phyloP scores from a whole-genome alignment of 768 basidiomycete species.

The Sporobolomyces phaffii region DNA sequence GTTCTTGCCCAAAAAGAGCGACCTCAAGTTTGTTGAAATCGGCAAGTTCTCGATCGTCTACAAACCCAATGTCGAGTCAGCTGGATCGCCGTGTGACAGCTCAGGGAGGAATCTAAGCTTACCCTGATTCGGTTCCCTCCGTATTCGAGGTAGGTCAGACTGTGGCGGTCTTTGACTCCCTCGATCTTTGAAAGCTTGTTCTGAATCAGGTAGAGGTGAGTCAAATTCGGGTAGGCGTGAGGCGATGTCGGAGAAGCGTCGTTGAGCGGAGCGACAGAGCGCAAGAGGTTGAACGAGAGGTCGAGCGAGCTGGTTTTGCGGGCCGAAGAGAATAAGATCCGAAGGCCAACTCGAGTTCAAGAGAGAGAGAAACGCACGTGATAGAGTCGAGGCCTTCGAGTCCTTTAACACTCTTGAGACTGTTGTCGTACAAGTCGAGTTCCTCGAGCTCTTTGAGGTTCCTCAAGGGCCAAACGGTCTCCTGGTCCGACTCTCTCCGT shows the following conservation, averaged over 20 bases:
- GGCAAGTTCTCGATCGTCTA: constrained; percentile 81
- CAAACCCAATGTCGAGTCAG: too few relatives aligned
- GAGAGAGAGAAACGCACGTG: constrained; percentile 43
- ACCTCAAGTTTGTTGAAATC: constrained; percentile 68
- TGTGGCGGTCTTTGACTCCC: constrained; percentile 56
- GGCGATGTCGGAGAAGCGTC: constrained; percentile 57
- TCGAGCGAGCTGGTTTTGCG: constrained; percentile 62
- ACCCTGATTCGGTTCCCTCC: constrained; percentile 90
- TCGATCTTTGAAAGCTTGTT: constrained; percentile 82
- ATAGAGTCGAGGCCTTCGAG: constrained; percentile 52
- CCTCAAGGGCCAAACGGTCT: constrained; percentile 30
- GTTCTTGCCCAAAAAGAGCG: constrained; percentile 97
- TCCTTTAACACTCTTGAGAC: constrained; percentile 68
- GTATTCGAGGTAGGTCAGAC: constrained; percentile 72
- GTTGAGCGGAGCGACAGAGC: constrained; percentile 53
- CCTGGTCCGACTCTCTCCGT: constrained; percentile 1
- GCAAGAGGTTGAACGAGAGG: constrained; percentile 88
- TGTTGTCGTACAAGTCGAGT: constrained; percentile 92
- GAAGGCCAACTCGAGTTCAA: too few relatives aligned
- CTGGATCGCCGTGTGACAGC: background rate
- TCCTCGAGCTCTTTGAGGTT: constrained; percentile 68
- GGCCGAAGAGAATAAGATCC: background rate
- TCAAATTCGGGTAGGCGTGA: constrained; percentile 51
- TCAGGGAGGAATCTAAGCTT: constrained; percentile 42
- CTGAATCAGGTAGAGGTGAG: constrained; percentile 88